Base-by-base conservation (phyloP, 352 stramenopile genomes). In the Globisporangium iwayamae region DNA sequence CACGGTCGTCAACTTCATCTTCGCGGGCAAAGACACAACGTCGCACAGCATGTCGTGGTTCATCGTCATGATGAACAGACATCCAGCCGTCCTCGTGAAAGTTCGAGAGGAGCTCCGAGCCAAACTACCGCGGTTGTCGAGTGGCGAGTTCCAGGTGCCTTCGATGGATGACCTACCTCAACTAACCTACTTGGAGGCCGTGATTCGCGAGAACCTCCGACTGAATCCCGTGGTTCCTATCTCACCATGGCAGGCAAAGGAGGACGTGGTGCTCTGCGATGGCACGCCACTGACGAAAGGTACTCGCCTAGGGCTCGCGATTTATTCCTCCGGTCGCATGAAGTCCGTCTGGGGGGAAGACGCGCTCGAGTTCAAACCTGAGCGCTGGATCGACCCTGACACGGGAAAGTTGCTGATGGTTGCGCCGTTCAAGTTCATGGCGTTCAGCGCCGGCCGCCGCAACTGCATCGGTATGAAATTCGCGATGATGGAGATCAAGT, bases 1-100 rank as follows among this genome's bases (percentile, higher is more conserved):
- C 68, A 87, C 94, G 60, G 76, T 84, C 10, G 64, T 93, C 34
- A 92, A 86, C 62, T 93, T 95, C 58, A 79, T 96, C 32, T 75
- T 87, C 7, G 85, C 79, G 1, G 83, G 87, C 10, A 79, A 87
- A 4, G 87, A 92, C 57, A 93, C 88, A 7, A 91, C 85, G 14
- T 80, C 87, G 5, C 77, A 75, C 43, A 83, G 69, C 18, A 67
- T 96, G 39, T 69, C 73, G 22, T 96, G 83, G 77, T 83, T 91
- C 48, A 54, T 96, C 25, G 69, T 93, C 51, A 85, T 91, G 74
- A 85, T 96, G 66, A 86, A 85, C 41, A 79, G 77, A 4, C 67
- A 95, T 32, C 88, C 85, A 4, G 38, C 73, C 3, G 74, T 90
- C 6, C 48, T 83, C 4, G 54, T 39, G n/a, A 71, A 75, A n/a